Conservation (phyloP, 768 basidiomycete species). For the Phlebiopsis flavidoalba region DNA sequence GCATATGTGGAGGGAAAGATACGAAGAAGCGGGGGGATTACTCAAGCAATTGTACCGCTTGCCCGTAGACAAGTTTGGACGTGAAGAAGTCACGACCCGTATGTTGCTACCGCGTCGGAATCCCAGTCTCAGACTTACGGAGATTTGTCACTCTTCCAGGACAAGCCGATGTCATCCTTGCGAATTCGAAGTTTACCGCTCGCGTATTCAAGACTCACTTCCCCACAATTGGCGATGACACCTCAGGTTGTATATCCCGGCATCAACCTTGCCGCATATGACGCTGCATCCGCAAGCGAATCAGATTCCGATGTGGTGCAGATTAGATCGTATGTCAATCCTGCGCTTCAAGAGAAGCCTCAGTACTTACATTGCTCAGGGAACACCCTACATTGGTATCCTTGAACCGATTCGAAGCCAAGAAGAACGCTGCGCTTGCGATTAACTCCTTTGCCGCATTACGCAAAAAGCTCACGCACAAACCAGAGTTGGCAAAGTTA, state of each 20-base stretch:
- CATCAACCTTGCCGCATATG: conserved; percentile 78
- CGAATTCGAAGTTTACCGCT: conserved; percentile 90
- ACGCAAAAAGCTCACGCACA: conserved; percentile 22
- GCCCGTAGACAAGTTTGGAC: conserved; percentile 86
- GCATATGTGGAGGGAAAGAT: conserved; percentile 52
- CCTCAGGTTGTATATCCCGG: conserved; percentile 94
- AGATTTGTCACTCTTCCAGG: conserved; percentile 35
- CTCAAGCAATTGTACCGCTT: conserved; percentile 76
- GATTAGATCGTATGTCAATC: conserved; percentile 52
- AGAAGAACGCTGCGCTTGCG: conserved; percentile 87
- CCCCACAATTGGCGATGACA: conserved; percentile 48
- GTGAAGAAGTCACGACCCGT: conserved; percentile 92
- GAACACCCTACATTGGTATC: conserved; percentile 74
- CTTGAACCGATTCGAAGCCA: conserved; percentile 91
- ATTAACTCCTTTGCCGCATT: conserved; percentile 70
- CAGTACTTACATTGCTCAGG: conserved; percentile 30
- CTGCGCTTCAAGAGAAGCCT: conserved; percentile 3
- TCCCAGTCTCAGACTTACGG: neutral
- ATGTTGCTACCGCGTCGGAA: conserved; percentile 23
- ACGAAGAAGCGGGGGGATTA: conserved; percentile 36
- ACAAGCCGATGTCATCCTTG: conserved; percentile 86
- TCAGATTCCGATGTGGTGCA: conserved; percentile 46
- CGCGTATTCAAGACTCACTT: conserved; percentile 75
- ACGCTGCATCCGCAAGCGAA: conserved; percentile 30
- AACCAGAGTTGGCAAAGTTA: conserved; percentile 27